phyloP scores from a whole-genome alignment of 2,329 filamentous ascomycete genomes.

The Gaeumannomyces sp. region DNA sequence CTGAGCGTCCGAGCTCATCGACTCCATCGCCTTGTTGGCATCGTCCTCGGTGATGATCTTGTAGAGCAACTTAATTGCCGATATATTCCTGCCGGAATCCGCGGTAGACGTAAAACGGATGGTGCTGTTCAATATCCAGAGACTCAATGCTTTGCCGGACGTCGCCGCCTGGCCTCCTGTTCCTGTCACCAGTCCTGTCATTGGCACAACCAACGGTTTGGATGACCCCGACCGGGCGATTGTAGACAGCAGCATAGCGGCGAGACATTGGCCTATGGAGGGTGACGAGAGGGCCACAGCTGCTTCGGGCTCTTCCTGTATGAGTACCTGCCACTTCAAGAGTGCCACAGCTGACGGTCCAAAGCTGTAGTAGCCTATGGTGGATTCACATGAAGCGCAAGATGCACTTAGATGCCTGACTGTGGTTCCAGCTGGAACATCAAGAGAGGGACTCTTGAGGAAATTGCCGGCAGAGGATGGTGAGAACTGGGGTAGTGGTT shows the following conservation, averaged over 20 bases:
- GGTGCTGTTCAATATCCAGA: conserved; percentile 53
- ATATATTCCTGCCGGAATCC: conserved; percentile 17
- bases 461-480: neutral
- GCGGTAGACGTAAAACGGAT: conserved; percentile 44
- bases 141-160: conserved; percentile 30
- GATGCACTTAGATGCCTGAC: conserved; percentile 30
- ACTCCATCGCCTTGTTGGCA: conserved; percentile 43
- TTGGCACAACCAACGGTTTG: conserved; percentile 46
- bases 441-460: neutral
- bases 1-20: conserved; percentile 49
- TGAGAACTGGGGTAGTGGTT: neutral
- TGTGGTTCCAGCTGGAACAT: conserved; percentile 2
- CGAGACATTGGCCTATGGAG: conserved; percentile 42
- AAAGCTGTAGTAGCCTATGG: conserved; percentile 43
- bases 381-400: conserved; percentile 39
- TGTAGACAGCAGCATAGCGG: conserved; percentile 45
- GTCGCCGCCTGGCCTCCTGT: neutral
- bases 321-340: conserved; percentile 53
- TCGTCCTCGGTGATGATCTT: conserved; percentile 34
- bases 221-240: conserved; percentile 52
- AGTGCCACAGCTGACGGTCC: conserved; percentile 40
- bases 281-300: conserved; percentile 25
- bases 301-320: conserved; percentile 25
- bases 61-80: conserved; percentile 50
- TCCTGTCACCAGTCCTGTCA: conserved; percentile 16